phyloP scores from a whole-genome alignment of 352 stramenopile genomes.

The Phytopythium ostracodes region DNA sequence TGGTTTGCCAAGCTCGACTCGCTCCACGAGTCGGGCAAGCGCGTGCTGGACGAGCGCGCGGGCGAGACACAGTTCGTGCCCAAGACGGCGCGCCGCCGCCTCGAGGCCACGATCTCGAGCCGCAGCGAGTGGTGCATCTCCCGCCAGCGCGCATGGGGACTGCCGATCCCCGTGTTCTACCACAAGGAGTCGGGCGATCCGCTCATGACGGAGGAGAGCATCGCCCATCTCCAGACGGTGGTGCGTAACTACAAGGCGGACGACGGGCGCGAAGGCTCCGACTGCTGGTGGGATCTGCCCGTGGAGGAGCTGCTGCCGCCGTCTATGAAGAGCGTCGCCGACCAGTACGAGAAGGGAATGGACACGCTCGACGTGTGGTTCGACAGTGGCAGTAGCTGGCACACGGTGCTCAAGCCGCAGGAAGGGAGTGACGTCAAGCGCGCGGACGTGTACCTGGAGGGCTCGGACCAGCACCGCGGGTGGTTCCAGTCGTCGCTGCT shows the following conservation, averaged over 20 bases:
- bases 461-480: constrained; percentile 96
- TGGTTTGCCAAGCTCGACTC: constrained; percentile 97
- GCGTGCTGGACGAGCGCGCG: constrained; percentile 62
- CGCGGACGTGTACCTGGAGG: constrained; percentile 97
- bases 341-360: constrained; percentile 92
- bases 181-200: constrained; percentile 87
- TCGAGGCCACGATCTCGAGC: constrained; percentile 84
- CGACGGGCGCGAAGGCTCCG: constrained; percentile 85
- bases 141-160: constrained; percentile 95
- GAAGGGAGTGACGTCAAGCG: constrained; percentile 65
- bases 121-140: constrained; percentile 99
- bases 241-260: constrained; percentile 39
- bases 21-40: constrained; percentile 82
- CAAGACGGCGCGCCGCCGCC: constrained; percentile 66
- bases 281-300: constrained; percentile 95
- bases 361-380: constrained; percentile 99
- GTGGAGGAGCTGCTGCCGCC: constrained; percentile 63
- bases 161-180: constrained; percentile 99
- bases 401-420: constrained; percentile 46
- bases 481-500: constrained; percentile 99
- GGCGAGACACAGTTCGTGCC: constrained; percentile 85
- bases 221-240: constrained; percentile 77
- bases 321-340: constrained; percentile 54
- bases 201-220: constrained; percentile 90
- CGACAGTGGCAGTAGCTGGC: constrained; percentile 90